Evolutionary conservation across 2,329 filamentous ascomycete genomes (phyloP).

Genomic region (Scedosporium boydii): DNA sequence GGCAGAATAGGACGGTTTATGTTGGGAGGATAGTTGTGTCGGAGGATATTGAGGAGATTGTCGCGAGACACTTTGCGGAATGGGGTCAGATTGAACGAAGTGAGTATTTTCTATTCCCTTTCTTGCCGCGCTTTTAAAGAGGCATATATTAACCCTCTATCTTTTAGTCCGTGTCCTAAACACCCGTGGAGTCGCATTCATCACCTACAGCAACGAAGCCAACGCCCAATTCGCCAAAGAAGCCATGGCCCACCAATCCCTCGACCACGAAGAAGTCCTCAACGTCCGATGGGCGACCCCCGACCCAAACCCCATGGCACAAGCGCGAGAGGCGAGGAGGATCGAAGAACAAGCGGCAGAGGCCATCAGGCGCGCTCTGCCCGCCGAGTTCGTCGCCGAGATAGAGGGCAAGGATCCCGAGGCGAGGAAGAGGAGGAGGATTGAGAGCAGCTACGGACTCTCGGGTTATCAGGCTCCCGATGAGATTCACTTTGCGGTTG

Average conservation of each 20-base stretch:
- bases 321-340: conserved; percentile 77
- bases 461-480: conserved; percentile 91
- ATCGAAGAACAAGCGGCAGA: conserved; percentile 96
- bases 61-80: conserved; percentile 89
- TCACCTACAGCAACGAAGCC: conserved; percentile 86
- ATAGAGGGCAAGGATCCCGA: conserved; percentile 86
- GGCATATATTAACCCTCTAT: neutral
- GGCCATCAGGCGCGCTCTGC: conserved; percentile 78
- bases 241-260: conserved; percentile 87
- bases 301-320: conserved; percentile 90
- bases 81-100: conserved; percentile 87
- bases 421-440: conserved; percentile 76
- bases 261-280: conserved; percentile 85
- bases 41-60: conserved; percentile 94
- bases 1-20: conserved; percentile 90
- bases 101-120: conserved; percentile 18
- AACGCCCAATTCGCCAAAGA: conserved; percentile 89
- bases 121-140: neutral
- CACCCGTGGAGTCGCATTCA: conserved; percentile 80
- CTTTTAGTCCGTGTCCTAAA: conserved; percentile 66
- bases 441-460: conserved; percentile 81
- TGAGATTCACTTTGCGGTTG: conserved; percentile 82
- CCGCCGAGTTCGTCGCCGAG: conserved; percentile 84
- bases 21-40: conserved; percentile 89
- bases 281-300: conserved; percentile 97